Evolutionary conservation across 495 filamentous ascomycete species (phyloP), one percentile per base, ranked within the genome.

Genomic region (Apiosordaria backusii): DNA sequence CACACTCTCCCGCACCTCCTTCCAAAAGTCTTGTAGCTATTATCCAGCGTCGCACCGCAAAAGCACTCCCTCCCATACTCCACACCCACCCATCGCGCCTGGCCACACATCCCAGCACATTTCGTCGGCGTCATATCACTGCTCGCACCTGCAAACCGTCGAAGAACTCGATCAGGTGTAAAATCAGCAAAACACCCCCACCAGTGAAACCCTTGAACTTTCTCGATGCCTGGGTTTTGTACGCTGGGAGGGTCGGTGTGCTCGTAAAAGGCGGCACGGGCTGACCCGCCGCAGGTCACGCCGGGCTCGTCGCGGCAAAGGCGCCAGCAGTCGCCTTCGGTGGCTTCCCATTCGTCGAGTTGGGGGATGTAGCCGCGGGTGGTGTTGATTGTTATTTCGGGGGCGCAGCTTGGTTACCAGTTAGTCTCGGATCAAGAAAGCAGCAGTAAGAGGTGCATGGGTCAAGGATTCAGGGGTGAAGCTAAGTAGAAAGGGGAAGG

Each of bases 61-160:
- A 19, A 60, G 57, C 57, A 60, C 26, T 60, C 57, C 24, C 57
- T 60, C 23, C 57, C 57, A 29, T 60, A 60, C 24, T 60, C 57
- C 16, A 60, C 23, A 27, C 57, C 57, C 4, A 60, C 16, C 16
- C 24, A 60, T 7, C 24, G 26, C 18, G 22, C 18, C 26, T 25
- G 18, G 6, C 19, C 19, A 22, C 57, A 60, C 23, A 60, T 18
- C 26, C 18, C 16, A 6, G 22, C 24, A 16, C 57, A 60, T 27
- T 60, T 25, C 24, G 26, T 25, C 15, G 57, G 57, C 18, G 57
- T 60, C 57, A 60, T 60, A 60, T 25, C 26, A n/a, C 26, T 60
- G 16, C 57, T 45, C 35, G 35, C 35, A 13, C 23, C 23, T 23
- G 57, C 16, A 60, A 24, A 29, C 16, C 15, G 22, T n/a, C 23